These are phyloP conservation scores for Lathyrus tuberosus DNA, from an alignment of 306 rosid species.

Conservation along the genomic window DNA sequence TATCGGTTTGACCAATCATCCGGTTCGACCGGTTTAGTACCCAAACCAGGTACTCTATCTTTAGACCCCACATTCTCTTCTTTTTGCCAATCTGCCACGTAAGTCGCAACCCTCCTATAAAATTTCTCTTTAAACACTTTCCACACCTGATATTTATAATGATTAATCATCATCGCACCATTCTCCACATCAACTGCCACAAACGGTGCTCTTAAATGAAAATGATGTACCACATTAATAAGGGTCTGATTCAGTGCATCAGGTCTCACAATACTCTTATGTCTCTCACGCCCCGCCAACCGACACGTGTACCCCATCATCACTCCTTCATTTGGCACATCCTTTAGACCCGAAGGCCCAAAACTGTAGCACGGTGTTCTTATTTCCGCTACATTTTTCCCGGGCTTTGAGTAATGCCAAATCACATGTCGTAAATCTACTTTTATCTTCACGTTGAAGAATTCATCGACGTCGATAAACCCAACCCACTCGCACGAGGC, in stretches of 20 bases:
- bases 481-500: conserved; percentile 74
- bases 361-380: conserved; percentile 64
- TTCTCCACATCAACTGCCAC: conserved; percentile 45
- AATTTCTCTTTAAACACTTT: conserved; percentile 81
- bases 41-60: conserved; percentile 83
- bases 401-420: conserved; percentile 34
- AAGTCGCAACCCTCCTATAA: conserved; percentile 74
- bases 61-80: conserved; percentile 66
- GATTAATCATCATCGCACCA: conserved; percentile 63
- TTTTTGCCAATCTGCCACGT: conserved; percentile 72
- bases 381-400: conserved; percentile 52
- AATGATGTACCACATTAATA: conserved; percentile 88
- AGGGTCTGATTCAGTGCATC: conserved; percentile 65
- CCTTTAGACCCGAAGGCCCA: conserved; percentile 68
- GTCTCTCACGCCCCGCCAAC: conserved; percentile 54
- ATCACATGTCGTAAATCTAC: conserved; percentile 43
- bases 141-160: conserved; percentile 91
- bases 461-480: conserved; percentile 84
- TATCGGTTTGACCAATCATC: conserved; percentile 65
- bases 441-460: conserved; percentile 47
- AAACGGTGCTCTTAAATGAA: conserved; percentile 56
- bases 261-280: conserved; percentile 79
- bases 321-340: conserved; percentile 57
- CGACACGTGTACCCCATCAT: conserved; percentile 78
- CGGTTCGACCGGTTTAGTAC: conserved; percentile 70